phyloP scores from a whole-genome alignment of 345 rosid species.

The Isatis tinctoria region DNA sequence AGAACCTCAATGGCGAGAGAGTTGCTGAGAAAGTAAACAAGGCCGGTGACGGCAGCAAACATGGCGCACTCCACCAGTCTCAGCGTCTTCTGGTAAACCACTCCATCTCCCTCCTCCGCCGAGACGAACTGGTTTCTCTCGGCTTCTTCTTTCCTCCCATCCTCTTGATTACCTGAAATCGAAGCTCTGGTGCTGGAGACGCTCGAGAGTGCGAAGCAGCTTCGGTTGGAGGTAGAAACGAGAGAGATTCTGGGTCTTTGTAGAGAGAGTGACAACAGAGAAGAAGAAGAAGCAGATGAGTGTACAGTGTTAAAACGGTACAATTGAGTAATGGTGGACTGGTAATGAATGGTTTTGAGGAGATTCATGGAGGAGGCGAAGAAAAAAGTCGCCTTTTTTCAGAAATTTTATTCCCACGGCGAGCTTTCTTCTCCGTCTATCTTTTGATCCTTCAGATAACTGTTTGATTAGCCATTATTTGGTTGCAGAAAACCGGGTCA shows the following conservation, averaged over 20 bases:
- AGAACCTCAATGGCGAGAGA: constrained; percentile 86
- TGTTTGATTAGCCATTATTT: background rate
- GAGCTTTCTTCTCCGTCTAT: constrained; percentile 8
- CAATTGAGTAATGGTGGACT: constrained; percentile 21
- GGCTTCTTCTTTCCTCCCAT: constrained; percentile 30
- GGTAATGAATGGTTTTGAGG: constrained; percentile 40
- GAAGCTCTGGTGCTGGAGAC: constrained; percentile 35
- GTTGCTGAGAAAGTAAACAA: constrained; percentile 85
- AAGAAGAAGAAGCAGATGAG: constrained; percentile 16
- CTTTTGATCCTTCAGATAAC: background rate
- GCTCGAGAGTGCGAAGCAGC: constrained; percentile 40
- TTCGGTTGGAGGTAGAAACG: constrained; percentile 26
- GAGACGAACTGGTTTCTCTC: constrained; percentile 4
- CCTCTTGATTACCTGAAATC: constrained; percentile 29
- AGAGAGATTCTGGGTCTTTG: constrained; percentile 20
- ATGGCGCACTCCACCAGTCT: constrained; percentile 93
- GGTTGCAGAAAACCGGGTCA: background rate
- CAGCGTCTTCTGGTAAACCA: constrained; percentile 61
- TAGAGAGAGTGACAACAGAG: background rate
- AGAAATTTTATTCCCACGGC: background rate
- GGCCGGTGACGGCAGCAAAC: constrained; percentile 87
- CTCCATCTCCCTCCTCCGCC: constrained; percentile 44
- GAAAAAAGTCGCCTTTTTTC: background rate
- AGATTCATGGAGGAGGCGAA: constrained; percentile 43
- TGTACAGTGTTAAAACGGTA: constrained; percentile 7